phyloP scores from a whole-genome alignment of 768 basidiomycete genomes.

The Lyophyllum semitale region DNA sequence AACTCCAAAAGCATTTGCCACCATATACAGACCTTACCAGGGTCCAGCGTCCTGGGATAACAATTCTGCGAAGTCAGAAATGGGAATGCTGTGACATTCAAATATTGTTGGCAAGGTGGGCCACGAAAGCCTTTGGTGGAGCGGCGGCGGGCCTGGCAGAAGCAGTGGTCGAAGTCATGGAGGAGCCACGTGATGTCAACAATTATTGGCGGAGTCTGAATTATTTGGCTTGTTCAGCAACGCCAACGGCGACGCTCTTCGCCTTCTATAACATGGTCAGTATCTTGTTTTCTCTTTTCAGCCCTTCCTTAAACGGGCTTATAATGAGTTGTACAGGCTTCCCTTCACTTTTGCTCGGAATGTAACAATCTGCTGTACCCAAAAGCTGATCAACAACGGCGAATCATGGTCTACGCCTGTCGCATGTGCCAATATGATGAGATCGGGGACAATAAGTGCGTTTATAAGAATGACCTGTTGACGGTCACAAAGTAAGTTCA shows the following conservation, averaged over 20 bases:
- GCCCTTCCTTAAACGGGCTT: not conserved
- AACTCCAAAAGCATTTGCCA: not conserved
- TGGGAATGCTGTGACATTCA: not conserved
- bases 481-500: constrained; percentile 82
- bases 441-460: constrained; percentile 82
- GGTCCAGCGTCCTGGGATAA: not conserved
- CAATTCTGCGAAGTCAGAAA: not conserved
- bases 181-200: not conserved
- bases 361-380: constrained; percentile 96
- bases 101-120: too few relatives aligned
- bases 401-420: constrained; percentile 88
- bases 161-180: not conserved
- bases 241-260: not conserved
- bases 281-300: not conserved
- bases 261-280: constrained; percentile 4
- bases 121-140: too few relatives aligned
- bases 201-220: not conserved
- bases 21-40: not conserved
- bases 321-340: constrained; percentile 49
- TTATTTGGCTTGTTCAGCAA: not conserved
- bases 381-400: constrained; percentile 83
- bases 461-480: constrained; percentile 91
- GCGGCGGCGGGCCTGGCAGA: too few relatives aligned
- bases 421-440: constrained; percentile 89
- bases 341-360: constrained; percentile 89